Base-by-base conservation (phyloP, 257 asterid species). In the Primulina tabacum region DNA sequence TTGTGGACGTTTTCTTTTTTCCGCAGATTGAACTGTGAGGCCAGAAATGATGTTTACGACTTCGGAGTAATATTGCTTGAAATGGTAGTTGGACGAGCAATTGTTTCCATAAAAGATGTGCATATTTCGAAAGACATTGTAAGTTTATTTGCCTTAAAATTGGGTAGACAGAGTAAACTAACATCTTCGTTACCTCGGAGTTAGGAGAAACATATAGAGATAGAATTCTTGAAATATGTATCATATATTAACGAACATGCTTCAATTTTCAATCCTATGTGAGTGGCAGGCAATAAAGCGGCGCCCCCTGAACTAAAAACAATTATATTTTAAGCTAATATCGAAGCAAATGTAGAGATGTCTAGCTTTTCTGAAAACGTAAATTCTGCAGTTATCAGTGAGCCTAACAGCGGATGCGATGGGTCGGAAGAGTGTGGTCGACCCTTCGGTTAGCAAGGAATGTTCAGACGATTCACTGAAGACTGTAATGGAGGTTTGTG, bases 61-160 rank as follows among this genome's bases (percentile, higher is more conserved):
- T 85, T 88, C 37, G 98, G 98, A 68, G 95, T 92, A 43, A 90
- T 92, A 55, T 78, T 92, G 78, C 95, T 90, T n/a, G 97, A 92
- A 79, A 74, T 86, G 71, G 76, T 87, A 6, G 89, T 80, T 0
- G 97, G 97, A 65, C 87, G 95, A 82, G 47, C 78, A 47, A 80
- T 92, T 67, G 21, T 53, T 61, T 73, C 89, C 16, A 34, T 28
- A 55, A 82, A 81, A 24, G 91, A 90, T 50, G 69, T 88, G 55
- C 76, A 67, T 1, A 67, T 85, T 30, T 85, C 88, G 40, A 85
- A 71, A 79, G 91, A 87, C 57, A 84, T 90, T 16, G 97, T 92
- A 84, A 82, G 95, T 70, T 8, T 12, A 32, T 38, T 30, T 38
- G 38, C 63, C 24, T 66, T 67, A 43, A 52, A 50, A 56, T 0